A percentile compares a stretch with the other conserved stretches of the same genome.
These are phyloP conservation scores for Athelia psychrophila DNA, from an alignment of 1,284 basidiomycete genomes.

Conservation along the genomic window DNA sequence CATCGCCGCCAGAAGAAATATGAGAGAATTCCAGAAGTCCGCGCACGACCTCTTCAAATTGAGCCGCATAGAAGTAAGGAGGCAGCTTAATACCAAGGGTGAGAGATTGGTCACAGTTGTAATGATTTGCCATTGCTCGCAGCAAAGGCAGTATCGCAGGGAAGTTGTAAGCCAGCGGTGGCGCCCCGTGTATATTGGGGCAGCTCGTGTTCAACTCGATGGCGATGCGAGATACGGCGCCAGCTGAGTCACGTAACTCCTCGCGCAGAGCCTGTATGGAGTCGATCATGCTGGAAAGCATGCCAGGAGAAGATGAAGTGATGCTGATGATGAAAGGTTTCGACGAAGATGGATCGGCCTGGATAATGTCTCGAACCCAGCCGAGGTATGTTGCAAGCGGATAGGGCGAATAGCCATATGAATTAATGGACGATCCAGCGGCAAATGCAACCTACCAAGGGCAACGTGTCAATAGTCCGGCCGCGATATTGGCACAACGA, in stretches of 20 bases:
- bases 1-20: slow-evolving; percentile 4
- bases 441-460: slow-evolving; percentile 54
- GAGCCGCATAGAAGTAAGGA: slow-evolving; percentile 66
- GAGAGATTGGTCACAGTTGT: slow-evolving; percentile 48
- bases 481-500: neutral
- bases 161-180: slow-evolving; percentile 66
- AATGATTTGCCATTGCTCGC: slow-evolving; percentile 45
- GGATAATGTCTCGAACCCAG: slow-evolving; percentile 58
- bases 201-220: slow-evolving; percentile 81
- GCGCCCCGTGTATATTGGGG: slow-evolving; percentile 65
- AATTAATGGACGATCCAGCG: slow-evolving; percentile 62
- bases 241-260: slow-evolving; percentile 29
- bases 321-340: slow-evolving; percentile 77
- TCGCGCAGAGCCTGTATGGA: slow-evolving; percentile 56
- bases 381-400: slow-evolving; percentile 59
- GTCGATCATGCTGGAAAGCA: slow-evolving; percentile 52
- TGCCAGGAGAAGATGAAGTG: slow-evolving; percentile 51
- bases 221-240: slow-evolving; percentile 41
- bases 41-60: slow-evolving; percentile 55
- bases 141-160: slow-evolving; percentile 45
- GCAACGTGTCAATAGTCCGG: neutral
- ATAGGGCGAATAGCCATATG: slow-evolving; percentile 79
- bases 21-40: slow-evolving; percentile 35
- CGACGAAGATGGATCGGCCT: slow-evolving; percentile 16
- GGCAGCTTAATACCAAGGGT: slow-evolving; percentile 78